Evolutionary conservation across 805 yeast genomes (phyloP).

Genomic region (Isabelozyma heimii): DNA sequence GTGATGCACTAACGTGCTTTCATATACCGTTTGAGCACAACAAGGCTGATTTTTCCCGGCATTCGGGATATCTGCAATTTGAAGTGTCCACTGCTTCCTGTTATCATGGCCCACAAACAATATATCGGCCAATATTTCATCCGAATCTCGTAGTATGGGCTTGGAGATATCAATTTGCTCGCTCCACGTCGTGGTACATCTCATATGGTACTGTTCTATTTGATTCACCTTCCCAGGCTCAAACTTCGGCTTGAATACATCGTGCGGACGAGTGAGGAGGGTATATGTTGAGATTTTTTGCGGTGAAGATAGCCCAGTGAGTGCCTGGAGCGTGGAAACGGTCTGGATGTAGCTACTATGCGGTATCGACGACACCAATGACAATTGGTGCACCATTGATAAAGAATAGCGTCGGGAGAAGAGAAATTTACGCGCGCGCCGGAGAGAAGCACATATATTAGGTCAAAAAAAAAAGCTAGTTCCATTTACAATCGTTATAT

Average conservation of each 20-base stretch:
- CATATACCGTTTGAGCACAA: conserved; percentile 64
- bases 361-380: conserved; percentile 45
- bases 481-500: too few species aligned
- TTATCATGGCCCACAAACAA: conserved; percentile 19
- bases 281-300: conserved; percentile 47
- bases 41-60: conserved; percentile 65
- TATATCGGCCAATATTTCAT: conserved; percentile 22
- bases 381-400: conserved; percentile 55
- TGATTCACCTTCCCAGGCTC: conserved; percentile 57
- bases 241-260: conserved; percentile 51
- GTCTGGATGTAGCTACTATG: conserved; percentile 41
- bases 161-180: conserved; percentile 19
- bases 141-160: conserved; percentile 20
- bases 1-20: conserved; percentile 51
- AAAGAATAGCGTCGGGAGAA: neutral
- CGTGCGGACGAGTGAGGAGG: conserved; percentile 47
- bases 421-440: neutral
- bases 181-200: conserved; percentile 48
- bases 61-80: conserved; percentile 68
- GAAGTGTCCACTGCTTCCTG: conserved; percentile 55
- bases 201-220: conserved; percentile 52
- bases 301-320: conserved; percentile 48
- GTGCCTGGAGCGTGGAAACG: conserved; percentile 46
- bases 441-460: too few species aligned
- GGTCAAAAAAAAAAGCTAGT: too few species aligned